phyloP scores from a whole-genome alignment of 2,329 filamentous ascomycete species.

The Myriosclerotinia duriaeana region DNA sequence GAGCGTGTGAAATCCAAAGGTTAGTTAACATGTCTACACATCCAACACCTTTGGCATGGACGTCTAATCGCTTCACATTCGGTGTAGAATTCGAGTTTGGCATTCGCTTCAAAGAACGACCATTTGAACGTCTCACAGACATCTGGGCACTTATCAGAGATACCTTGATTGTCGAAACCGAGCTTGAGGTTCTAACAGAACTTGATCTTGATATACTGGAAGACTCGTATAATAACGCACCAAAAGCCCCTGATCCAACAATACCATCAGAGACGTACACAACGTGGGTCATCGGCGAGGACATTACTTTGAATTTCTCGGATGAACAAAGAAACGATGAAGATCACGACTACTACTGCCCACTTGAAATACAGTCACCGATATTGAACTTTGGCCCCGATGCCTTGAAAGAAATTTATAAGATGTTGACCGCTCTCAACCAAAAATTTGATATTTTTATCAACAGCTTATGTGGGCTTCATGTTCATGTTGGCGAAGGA shows the following conservation, averaged over 20 bases:
- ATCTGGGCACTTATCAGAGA: neutral
- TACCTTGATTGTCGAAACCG: slow-evolving; percentile 9
- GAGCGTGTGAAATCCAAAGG: neutral
- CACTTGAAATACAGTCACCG: neutral
- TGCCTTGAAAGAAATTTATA: neutral
- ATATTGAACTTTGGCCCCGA: neutral
- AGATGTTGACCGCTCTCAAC: neutral
- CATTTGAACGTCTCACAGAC: neutral
- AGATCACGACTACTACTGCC: neutral
- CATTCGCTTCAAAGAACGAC: neutral
- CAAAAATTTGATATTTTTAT: neutral
- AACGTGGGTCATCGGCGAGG: neutral
- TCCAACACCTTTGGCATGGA: neutral
- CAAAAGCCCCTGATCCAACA: no score
- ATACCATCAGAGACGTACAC: neutral
- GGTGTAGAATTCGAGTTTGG: slow-evolving; percentile 19
- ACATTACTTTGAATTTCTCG: neutral
- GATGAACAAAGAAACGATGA: neutral
- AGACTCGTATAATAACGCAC: no score
- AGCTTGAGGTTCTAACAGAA: neutral
- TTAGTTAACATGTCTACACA: neutral
- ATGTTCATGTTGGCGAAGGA: slow-evolving; percentile 41
- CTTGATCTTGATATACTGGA: neutral
- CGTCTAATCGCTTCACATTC: slow-evolving; percentile 7
- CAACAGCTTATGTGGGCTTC: slow-evolving; percentile 34